Conservation (phyloP, 202 grass and related monocot genomes). For the Zoysia matrella region DNA sequence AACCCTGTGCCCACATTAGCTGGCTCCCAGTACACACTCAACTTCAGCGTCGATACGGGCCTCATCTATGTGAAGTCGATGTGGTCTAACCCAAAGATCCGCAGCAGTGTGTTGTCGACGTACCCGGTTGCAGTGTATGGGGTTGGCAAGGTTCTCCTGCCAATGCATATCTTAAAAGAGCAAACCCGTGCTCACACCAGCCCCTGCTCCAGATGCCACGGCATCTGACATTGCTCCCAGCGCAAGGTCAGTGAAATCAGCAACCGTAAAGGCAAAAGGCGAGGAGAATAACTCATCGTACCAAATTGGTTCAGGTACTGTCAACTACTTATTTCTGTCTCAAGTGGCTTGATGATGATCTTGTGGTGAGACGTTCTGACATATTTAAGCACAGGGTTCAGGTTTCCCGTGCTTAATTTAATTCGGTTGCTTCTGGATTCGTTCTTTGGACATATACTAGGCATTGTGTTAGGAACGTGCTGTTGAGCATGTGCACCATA, state of each 20-base stretch:
- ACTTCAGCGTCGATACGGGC: conserved; percentile 77
- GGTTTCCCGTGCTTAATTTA: conserved; percentile 35
- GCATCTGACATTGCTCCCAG: conserved; percentile 53
- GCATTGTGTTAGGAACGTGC: conserved; percentile 46
- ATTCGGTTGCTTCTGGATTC: conserved; percentile 56
- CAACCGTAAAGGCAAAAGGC: conserved; percentile 42
- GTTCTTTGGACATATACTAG: conserved; percentile 90
- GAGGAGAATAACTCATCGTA: conserved; percentile 40
- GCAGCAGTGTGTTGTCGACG: conserved; percentile 83
- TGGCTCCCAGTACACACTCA: conserved; percentile 69
- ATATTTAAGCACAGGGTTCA: conserved; percentile 41
- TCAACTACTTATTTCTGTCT: conserved; percentile 44
- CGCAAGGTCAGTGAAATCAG: conserved; percentile 38
- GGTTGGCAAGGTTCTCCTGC: conserved; percentile 80
- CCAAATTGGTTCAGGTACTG: conserved; percentile 10
- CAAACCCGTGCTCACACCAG: conserved; percentile 71
- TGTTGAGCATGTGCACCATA: conserved; percentile 44
- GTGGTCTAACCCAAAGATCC: conserved; percentile 86
- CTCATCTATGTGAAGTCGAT: conserved; percentile 64
- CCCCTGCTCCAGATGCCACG: conserved; percentile 76
- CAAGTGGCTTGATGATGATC: conserved; percentile 60
- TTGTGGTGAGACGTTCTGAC: conserved; percentile 52
- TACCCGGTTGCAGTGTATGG: conserved; percentile 73
- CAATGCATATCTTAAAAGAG: conserved; percentile 80
- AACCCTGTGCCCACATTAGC: conserved; percentile 84